Conservation (phyloP, 2,329 filamentous ascomycete species). For the Calonectria honghensis region DNA sequence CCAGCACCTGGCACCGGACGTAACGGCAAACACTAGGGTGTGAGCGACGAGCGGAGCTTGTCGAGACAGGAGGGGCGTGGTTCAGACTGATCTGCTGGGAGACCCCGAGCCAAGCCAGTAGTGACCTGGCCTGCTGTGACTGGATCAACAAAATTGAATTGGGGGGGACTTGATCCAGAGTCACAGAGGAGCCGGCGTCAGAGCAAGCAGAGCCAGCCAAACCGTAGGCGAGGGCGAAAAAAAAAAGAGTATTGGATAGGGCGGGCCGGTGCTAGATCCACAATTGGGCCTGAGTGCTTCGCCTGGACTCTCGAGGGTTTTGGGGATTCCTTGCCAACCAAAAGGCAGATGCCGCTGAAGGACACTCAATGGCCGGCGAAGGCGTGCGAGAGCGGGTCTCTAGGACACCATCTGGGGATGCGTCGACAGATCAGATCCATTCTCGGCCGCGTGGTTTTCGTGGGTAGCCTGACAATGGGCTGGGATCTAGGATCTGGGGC, state of each 20-base stretch:
- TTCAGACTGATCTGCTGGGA: conserved; percentile 38
- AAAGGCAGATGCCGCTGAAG: conserved; percentile 44
- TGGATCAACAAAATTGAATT: conserved; percentile 43
- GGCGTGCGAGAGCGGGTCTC: conserved; percentile 47
- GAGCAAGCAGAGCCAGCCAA: conserved; percentile 41
- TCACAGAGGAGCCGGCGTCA: conserved; percentile 35
- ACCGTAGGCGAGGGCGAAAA: conserved; percentile 40
- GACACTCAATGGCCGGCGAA: conserved; percentile 42
- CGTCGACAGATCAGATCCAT: conserved; percentile 57
- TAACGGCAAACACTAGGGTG: conserved; percentile 34
- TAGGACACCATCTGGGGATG: conserved; percentile 53
- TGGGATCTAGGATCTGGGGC: conserved; percentile 48
- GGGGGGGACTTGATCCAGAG: conserved; percentile 38
- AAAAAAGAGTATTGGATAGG: conserved; percentile 51
- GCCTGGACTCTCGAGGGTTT: conserved; percentile 48
- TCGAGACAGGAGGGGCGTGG: conserved; percentile 36
- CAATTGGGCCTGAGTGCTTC: conserved; percentile 63
- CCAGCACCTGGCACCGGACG: conserved; percentile 13
- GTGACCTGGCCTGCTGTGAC: conserved; percentile 46
- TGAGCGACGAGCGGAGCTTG: conserved; percentile 8
- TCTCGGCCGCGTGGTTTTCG: conserved; percentile 54
- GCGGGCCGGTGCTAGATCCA: conserved; percentile 53
- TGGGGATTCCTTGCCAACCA: conserved; percentile 52
- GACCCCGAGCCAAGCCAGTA: conserved; percentile 38
- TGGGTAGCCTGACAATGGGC: conserved; percentile 49